phyloP scores from a whole-genome alignment of 495 filamentous ascomycete genomes.

The Lophiotrema nucula region DNA sequence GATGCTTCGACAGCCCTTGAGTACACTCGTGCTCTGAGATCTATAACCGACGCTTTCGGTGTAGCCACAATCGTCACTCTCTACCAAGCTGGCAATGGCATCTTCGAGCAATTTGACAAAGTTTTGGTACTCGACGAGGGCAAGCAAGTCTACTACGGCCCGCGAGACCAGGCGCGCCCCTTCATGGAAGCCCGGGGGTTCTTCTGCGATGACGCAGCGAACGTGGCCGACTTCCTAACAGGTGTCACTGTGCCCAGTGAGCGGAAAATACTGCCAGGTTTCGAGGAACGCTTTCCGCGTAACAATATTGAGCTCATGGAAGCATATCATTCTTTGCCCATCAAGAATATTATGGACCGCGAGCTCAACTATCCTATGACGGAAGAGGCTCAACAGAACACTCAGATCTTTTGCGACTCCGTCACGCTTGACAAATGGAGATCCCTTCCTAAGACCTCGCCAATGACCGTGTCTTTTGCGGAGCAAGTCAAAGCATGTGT shows the following conservation, averaged over 20 bases:
- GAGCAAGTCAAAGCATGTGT: slow-evolving; percentile 68
- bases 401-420: slow-evolving; percentile 65
- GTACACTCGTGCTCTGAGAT: slow-evolving; percentile 69
- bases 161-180: slow-evolving; percentile 57
- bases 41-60: slow-evolving; percentile 76
- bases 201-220: slow-evolving; percentile 61
- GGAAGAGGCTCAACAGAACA: slow-evolving; percentile 63
- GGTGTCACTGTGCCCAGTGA: slow-evolving; percentile 71
- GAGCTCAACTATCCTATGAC: slow-evolving; percentile 60
- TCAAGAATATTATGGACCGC: slow-evolving; percentile 55
- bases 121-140: slow-evolving; percentile 66
- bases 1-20: slow-evolving; percentile 78
- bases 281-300: slow-evolving; percentile 60
- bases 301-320: slow-evolving; percentile 60
- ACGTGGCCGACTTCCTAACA: slow-evolving; percentile 71
- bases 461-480: slow-evolving; percentile 66
- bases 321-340: slow-evolving; percentile 54
- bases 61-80: slow-evolving; percentile 77
- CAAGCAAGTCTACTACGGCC: slow-evolving; percentile 63
- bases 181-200: slow-evolving; percentile 71
- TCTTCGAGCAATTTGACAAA: slow-evolving; percentile 78
- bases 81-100: slow-evolving; percentile 79
- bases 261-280: slow-evolving; percentile 60
- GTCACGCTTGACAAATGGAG: slow-evolving; percentile 55
- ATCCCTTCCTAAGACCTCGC: slow-evolving; percentile 59